These are phyloP conservation scores for Cucumis hystrix DNA, from an alignment of 306 rosid genomes.

Conservation along the genomic window DNA sequence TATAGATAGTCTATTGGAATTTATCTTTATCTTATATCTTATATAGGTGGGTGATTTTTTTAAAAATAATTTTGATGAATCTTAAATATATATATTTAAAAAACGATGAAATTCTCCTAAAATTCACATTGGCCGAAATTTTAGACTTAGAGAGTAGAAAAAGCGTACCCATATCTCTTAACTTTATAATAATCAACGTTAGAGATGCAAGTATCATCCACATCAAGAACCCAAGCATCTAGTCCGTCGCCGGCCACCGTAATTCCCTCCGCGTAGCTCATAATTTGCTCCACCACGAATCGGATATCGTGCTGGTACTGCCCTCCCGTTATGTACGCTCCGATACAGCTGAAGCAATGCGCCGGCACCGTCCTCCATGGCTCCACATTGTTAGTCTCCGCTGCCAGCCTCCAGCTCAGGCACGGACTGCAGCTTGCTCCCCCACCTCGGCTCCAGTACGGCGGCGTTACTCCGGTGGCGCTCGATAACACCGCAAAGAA, in stretches of 20 bases:
- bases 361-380: constrained; percentile 64
- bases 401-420: constrained; percentile 72
- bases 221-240: constrained; percentile 67
- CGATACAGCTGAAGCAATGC: constrained; percentile 24
- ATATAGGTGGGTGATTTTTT: no score
- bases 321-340: constrained; percentile 45
- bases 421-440: constrained; percentile 20
- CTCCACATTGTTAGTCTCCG: constrained; percentile 55
- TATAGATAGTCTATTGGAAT: no score
- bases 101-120: not conserved
- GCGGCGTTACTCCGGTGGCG: not conserved
- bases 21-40: no score
- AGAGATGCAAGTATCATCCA: constrained; percentile 78
- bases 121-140: not conserved
- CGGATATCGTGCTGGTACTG: constrained; percentile 41
- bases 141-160: not conserved
- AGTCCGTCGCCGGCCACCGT: constrained; percentile 15
- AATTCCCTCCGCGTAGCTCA: constrained; percentile 17
- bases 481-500: constrained; percentile 17
- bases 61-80: no score
- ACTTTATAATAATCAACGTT: constrained; percentile 39
- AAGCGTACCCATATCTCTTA: constrained; percentile 44
- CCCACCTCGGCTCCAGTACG: not conserved
- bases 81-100: no score
- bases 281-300: constrained; percentile 20